phyloP scores from a whole-genome alignment of 441 rosid genomes.

The Flueggea neowawraea region DNA sequence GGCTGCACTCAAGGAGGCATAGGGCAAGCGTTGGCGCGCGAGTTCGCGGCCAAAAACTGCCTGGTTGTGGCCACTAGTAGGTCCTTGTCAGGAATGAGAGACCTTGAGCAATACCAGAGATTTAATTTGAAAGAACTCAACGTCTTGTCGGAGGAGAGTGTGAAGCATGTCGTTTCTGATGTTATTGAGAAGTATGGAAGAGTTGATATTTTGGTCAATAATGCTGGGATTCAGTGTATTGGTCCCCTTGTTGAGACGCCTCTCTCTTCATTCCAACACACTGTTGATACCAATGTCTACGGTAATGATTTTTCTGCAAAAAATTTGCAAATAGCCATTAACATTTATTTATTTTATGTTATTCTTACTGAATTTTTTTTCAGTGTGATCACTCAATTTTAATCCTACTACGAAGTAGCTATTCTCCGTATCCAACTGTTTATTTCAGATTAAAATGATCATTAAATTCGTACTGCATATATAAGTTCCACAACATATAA shows the following conservation, averaged over 20 bases:
- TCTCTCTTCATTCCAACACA: constrained; percentile 43
- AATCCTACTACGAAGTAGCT: no score
- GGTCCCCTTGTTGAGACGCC: constrained; percentile 88
- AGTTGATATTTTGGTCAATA: constrained; percentile 77
- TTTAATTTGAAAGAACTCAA: constrained; percentile 66
- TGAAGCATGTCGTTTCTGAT: constrained; percentile 32
- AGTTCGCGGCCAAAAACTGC: constrained; percentile 59
- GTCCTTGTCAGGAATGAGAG: constrained; percentile 58
- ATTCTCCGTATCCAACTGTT: no score
- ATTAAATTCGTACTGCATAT: no score
- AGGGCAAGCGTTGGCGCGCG: constrained; percentile 76
- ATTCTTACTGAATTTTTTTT: no score
- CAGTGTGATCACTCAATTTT: no score
- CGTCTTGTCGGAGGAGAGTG: constrained; percentile 62
- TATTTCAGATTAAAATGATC: no score
- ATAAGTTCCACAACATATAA: no score
- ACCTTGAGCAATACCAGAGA: constrained; percentile 62
- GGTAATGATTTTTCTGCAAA: constrained; percentile 32
- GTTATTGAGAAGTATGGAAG: constrained; percentile 63
- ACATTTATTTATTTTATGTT: no score
- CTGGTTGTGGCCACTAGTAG: constrained; percentile 77
- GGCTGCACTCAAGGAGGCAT: constrained; percentile 88
- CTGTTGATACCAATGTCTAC: constrained; percentile 69
- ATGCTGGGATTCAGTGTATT: constrained; percentile 80
- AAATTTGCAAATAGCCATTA: no score